phyloP scores from a whole-genome alignment of 805 yeast species.

The Lipomyces oligophaga region DNA sequence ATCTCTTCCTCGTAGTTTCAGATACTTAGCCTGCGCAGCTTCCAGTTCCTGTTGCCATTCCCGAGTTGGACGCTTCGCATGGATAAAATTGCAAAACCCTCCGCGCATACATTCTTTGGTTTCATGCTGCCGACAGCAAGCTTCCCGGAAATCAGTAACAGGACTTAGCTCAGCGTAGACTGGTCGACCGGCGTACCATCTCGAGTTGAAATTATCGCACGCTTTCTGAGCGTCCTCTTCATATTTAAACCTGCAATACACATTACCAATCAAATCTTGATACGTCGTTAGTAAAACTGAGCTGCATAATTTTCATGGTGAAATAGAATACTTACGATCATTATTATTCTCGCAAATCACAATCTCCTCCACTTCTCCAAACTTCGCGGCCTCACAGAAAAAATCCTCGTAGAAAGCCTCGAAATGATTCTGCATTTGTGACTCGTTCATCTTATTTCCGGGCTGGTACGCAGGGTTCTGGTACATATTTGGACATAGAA shows the following conservation, averaged over 20 bases:
- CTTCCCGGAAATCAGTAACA: slow-evolving; percentile 62
- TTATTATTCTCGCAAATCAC: slow-evolving; percentile 80
- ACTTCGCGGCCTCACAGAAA: slow-evolving; percentile 53
- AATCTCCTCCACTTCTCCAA: slow-evolving; percentile 55
- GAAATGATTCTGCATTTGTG: slow-evolving; percentile 46
- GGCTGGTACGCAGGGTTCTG: slow-evolving; percentile 51
- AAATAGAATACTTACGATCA: slow-evolving; percentile 46
- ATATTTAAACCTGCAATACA: slow-evolving; percentile 59
- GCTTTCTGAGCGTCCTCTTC: slow-evolving; percentile 60
- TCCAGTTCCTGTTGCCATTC: slow-evolving; percentile 45
- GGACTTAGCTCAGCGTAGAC: slow-evolving; percentile 77
- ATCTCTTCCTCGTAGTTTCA: slow-evolving; percentile 25
- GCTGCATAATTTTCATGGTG: not conserved
- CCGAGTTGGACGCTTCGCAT: slow-evolving; percentile 55
- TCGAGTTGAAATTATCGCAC: slow-evolving; percentile 57
- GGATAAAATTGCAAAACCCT: slow-evolving; percentile 83
- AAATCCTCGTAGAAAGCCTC: slow-evolving; percentile 69
- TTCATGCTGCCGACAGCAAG: slow-evolving; percentile 72
- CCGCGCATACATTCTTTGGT: slow-evolving; percentile 67
- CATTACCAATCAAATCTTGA: slow-evolving; percentile 70
- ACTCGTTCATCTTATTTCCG: slow-evolving; percentile 33
- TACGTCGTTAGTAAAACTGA: slow-evolving; percentile 1
- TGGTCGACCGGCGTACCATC: slow-evolving; percentile 81
- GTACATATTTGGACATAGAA: slow-evolving; percentile 62
- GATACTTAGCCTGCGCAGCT: slow-evolving; percentile 27